These are phyloP conservation scores for Monosporascus cannonballus DNA, from an alignment of 2,329 filamentous ascomycete species.

Conservation along the genomic window DNA sequence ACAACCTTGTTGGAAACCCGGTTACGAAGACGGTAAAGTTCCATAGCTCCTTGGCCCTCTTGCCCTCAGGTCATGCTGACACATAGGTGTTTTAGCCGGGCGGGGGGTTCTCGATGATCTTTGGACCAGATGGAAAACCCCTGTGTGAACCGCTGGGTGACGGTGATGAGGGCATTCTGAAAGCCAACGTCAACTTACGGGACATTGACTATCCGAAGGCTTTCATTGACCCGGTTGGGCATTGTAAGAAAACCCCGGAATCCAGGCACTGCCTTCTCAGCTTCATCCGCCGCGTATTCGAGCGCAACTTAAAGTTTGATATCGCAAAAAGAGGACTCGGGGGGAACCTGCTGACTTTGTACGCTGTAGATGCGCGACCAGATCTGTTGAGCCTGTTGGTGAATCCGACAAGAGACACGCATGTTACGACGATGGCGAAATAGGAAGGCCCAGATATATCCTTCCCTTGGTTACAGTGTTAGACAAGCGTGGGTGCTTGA, in stretches of 20 bases:
- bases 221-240: slow-evolving; percentile 32
- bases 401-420: slow-evolving; percentile 26
- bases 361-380: slow-evolving; percentile 26
- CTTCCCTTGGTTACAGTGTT: neutral
- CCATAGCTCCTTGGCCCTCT: neutral
- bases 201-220: slow-evolving; percentile 32
- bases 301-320: slow-evolving; percentile 3
- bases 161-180: slow-evolving; percentile 41
- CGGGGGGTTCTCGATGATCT: slow-evolving; percentile 43
- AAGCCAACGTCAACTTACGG: slow-evolving; percentile 43
- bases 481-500: neutral
- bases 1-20: slow-evolving; percentile 30
- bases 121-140: slow-evolving; percentile 44
- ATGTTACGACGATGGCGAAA: slow-evolving; percentile 9
- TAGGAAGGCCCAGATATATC: neutral
- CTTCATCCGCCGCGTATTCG: neutral
- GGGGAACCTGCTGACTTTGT: neutral
- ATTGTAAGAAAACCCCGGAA: slow-evolving; percentile 8
- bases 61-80: slow-evolving; percentile 9
- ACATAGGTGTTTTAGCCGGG: slow-evolving; percentile 20
- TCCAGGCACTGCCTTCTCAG: neutral
- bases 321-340: neutral
- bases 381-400: slow-evolving; percentile 34
- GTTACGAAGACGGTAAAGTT: slow-evolving; percentile 27
- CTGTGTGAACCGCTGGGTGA: slow-evolving; percentile 32